Evolutionary conservation across 805 yeast species (phyloP).

Genomic region (Myxozyma monticola): DNA sequence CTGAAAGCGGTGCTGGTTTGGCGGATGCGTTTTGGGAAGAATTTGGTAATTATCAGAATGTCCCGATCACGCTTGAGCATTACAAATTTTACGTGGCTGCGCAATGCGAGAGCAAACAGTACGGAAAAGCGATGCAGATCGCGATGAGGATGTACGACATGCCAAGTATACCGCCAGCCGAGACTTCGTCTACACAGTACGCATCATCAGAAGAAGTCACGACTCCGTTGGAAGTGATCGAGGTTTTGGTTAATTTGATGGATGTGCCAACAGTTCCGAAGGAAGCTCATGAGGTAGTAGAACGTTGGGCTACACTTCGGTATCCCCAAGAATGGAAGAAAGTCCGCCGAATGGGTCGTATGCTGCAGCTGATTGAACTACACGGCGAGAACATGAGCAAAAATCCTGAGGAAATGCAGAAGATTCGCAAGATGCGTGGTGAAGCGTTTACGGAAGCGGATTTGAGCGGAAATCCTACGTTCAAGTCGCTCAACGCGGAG

Average conservation of each 20-base stretch:
- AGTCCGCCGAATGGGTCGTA: conserved; percentile 5
- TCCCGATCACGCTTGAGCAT: conserved; percentile 54
- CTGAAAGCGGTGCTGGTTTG: conserved; percentile 53
- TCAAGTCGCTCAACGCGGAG: too few relatives aligned
- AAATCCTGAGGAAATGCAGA: not conserved
- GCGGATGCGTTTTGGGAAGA: conserved; percentile 64
- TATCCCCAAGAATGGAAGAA: conserved; percentile 29
- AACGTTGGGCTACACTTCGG: conserved; percentile 30
- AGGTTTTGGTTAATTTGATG: conserved; percentile 50
- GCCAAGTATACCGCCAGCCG: conserved; percentile 39
- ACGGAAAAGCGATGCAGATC: conserved; percentile 55
- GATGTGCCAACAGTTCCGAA: not conserved
- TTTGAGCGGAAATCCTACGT: too few relatives aligned
- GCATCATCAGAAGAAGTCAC: conserved; percentile 6
- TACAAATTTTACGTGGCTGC: conserved; percentile 65
- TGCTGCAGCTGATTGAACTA: conserved; percentile 10
- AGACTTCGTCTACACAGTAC: not conserved
- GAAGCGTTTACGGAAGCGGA: too few relatives aligned
- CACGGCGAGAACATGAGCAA: not conserved
- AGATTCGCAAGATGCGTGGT: too few relatives aligned
- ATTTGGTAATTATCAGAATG: conserved; percentile 48
- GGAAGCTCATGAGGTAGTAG: conserved; percentile 31
- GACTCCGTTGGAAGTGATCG: conserved; percentile 46
- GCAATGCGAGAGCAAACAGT: conserved; percentile 65
- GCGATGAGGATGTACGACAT: conserved; percentile 49